Evolutionary conservation across 768 basidiomycete species (phyloP).

Genomic region (Lyophyllum semitale): DNA sequence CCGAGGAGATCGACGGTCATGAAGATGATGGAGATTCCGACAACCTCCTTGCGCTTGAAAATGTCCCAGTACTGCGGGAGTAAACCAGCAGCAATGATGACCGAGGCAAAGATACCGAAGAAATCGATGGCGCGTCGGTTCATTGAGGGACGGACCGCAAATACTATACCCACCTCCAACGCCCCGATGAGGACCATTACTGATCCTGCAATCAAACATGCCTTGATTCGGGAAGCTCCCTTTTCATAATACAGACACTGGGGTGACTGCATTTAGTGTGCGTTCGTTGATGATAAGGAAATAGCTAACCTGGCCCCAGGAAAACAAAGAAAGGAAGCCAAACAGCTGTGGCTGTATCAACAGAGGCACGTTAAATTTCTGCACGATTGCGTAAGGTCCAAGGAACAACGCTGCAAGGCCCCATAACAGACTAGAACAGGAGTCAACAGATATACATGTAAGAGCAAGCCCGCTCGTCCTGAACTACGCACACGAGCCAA

Average conservation of each 20-base stretch:
- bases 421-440: conserved; percentile 56
- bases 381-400: conserved; percentile 70
- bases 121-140: conserved; percentile 41
- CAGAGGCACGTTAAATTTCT: conserved; percentile 71
- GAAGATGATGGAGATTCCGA: conserved; percentile 72
- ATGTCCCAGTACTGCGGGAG: conserved; percentile 78
- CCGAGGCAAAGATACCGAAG: conserved; percentile 63
- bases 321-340: conserved; percentile 56
- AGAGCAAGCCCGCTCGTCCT: background rate
- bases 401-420: conserved; percentile 58
- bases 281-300: conserved; percentile 4
- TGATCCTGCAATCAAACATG: conserved; percentile 35
- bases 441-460: background rate
- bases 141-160: conserved; percentile 51
- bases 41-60: conserved; percentile 58
- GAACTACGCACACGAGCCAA: conserved; percentile 55
- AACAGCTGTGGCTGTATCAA: conserved; percentile 71
- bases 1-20: conserved; percentile 72
- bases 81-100: conserved; percentile 53
- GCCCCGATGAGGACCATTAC: conserved; percentile 50
- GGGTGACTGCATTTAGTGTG: background rate
- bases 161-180: conserved; percentile 62
- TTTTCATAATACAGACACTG: conserved; percentile 72
- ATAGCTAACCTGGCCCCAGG: conserved; percentile 64
- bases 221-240: conserved; percentile 34